Conservation (phyloP, 805 yeast genomes). For the Sugiyamaella qingdaonensis region DNA sequence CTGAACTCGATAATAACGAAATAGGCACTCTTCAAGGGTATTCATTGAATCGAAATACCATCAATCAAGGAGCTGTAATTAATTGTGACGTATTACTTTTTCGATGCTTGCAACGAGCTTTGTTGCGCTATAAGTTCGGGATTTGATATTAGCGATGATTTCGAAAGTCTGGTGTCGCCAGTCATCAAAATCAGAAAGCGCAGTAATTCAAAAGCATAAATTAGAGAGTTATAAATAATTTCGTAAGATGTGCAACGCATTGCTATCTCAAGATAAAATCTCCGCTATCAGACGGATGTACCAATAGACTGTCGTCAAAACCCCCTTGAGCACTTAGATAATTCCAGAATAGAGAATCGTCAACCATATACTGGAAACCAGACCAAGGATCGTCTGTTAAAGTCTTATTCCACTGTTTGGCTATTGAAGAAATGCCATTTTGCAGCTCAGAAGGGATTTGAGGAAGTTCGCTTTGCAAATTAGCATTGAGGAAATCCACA, state of each 20-base stretch:
- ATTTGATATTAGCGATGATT: too few relatives aligned
- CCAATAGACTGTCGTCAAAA: background rate
- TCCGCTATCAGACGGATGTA: background rate
- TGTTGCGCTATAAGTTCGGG: too few relatives aligned
- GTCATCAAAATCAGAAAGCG: too few relatives aligned
- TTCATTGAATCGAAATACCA: too few relatives aligned
- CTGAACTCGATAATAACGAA: too few relatives aligned
- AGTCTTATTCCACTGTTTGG: background rate
- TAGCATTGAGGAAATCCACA: background rate
- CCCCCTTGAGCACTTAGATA: background rate
- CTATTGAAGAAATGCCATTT: background rate
- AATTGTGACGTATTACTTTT: too few relatives aligned
- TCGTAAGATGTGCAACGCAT: background rate
- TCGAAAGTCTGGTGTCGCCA: too few relatives aligned
- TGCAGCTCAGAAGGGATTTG: slow-evolving; percentile 1
- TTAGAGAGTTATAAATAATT: too few relatives aligned
- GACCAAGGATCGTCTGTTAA: background rate
- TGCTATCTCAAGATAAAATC: background rate
- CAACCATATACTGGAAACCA: background rate
- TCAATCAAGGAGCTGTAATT: too few relatives aligned
- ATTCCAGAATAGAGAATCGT: background rate
- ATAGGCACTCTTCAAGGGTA: too few relatives aligned
- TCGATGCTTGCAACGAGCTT: too few relatives aligned
- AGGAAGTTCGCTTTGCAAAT: background rate
- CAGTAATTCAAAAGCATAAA: too few relatives aligned